phyloP scores from a whole-genome alignment of 768 basidiomycete species.

The Plicaturopsis crispa region DNA sequence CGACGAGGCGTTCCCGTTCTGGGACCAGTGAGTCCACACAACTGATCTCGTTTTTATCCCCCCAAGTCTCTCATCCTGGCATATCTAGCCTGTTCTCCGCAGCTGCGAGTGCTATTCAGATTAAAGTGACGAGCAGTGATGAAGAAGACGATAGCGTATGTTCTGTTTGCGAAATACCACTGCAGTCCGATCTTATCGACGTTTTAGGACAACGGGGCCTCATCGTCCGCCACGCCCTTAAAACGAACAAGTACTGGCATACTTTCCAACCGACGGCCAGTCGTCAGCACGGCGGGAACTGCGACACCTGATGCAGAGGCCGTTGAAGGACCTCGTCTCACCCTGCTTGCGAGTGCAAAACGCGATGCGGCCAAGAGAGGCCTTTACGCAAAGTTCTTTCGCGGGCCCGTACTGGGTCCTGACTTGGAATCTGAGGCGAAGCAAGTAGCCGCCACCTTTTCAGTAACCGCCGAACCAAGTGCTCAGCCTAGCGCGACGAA shows the following conservation, averaged over 20 bases:
- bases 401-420: constrained; percentile 62
- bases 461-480: constrained; percentile 1
- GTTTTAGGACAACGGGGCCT: constrained; percentile 9
- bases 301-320: constrained; percentile 28
- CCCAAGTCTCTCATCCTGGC: not conserved
- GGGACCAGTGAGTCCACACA: constrained; percentile 77
- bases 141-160: constrained; percentile 32
- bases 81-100: constrained; percentile 65
- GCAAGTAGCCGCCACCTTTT: not conserved
- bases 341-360: constrained; percentile 59
- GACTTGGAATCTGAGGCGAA: constrained; percentile 16
- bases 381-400: constrained; percentile 78
- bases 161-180: not conserved
- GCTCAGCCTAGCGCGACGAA: not conserved
- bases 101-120: constrained; percentile 76
- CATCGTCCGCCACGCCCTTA: constrained; percentile 20
- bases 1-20: constrained; percentile 95
- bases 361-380: constrained; percentile 67
- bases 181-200: not conserved
- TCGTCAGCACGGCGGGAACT: constrained; percentile 37
- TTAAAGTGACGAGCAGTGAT: constrained; percentile 51
- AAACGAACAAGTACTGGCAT: constrained; percentile 70
- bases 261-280: constrained; percentile 62
- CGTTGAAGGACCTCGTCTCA: constrained; percentile 27
- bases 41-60: not conserved